These are phyloP conservation scores for Penicillium daleae DNA, from an alignment of 495 filamentous ascomycete genomes.

Conservation along the genomic window DNA sequence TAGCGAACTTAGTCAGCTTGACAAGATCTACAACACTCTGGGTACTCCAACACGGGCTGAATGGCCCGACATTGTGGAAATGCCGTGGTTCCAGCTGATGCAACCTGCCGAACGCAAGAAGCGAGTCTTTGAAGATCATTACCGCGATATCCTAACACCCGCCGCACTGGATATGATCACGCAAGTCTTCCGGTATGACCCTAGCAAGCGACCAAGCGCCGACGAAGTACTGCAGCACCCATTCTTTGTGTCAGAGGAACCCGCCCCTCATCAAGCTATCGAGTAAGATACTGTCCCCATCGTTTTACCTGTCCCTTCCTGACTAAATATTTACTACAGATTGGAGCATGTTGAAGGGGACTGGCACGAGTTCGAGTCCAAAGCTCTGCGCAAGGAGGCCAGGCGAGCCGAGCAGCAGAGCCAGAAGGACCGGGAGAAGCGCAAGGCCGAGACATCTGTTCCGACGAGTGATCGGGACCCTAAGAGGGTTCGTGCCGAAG, in stretches of 20 bases:
- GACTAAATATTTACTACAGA: conserved; percentile 46
- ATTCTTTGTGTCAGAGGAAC: conserved; percentile 87
- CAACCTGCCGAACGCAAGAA: conserved; percentile 71
- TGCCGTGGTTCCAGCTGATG: conserved; percentile 95
- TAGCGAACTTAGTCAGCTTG: conserved; percentile 90
- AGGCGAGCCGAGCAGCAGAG: conserved; percentile 59
- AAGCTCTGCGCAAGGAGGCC: conserved; percentile 86
- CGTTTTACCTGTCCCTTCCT: conserved; percentile 3
- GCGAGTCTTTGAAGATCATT: conserved; percentile 83
- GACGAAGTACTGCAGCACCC: conserved; percentile 84
- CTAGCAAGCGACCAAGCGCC: conserved; percentile 79
- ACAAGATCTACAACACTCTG: conserved; percentile 91
- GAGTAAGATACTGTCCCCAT: conserved; percentile 65
- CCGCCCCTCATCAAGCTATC: conserved; percentile 72
- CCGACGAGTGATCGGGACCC: conserved; percentile 43
- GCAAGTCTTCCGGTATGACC: conserved; percentile 86
- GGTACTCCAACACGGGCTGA: conserved; percentile 83
- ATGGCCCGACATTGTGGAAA: conserved; percentile 87
- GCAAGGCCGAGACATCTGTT: conserved; percentile 39
- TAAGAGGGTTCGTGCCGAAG: conserved; percentile 40
- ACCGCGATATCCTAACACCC: conserved; percentile 70
- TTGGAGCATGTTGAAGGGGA: conserved; percentile 86
- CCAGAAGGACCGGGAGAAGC: conserved; percentile 58
- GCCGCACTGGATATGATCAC: conserved; percentile 81
- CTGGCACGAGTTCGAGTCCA: conserved; percentile 99